Conservation (phyloP, 2,329 filamentous ascomycete genomes). For the Orbilia brochopaga region DNA sequence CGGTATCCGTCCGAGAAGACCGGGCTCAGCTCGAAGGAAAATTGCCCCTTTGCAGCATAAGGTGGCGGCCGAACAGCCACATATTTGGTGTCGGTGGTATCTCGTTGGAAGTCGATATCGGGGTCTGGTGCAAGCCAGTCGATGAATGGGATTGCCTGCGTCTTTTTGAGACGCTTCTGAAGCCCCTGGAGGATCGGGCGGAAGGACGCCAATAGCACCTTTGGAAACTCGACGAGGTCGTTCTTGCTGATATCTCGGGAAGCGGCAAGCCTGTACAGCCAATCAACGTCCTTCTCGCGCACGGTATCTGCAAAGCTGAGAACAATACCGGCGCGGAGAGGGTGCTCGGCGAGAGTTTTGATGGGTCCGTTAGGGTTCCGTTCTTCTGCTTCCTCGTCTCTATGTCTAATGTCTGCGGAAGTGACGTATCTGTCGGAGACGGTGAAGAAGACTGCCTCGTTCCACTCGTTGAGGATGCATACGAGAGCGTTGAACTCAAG, state of each 20-base stretch:
- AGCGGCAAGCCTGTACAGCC: constrained; percentile 12
- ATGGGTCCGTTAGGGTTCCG: constrained; percentile 11
- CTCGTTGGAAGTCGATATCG: constrained; percentile 14
- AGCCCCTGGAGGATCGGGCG: constrained; percentile 65
- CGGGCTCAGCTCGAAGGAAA: constrained; percentile 61
- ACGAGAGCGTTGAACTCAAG: constrained; percentile 51
- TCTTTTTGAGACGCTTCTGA: constrained; percentile 62
- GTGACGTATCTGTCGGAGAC: constrained; percentile 46
- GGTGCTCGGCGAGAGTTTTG: constrained; percentile 51
- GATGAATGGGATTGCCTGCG: constrained; percentile 62
- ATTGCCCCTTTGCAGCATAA: constrained; percentile 63
- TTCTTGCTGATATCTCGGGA: constrained; percentile 23
- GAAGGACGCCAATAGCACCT: constrained; percentile 67
- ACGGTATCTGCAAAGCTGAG: constrained; percentile 51
- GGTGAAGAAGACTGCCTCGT: constrained; percentile 48
- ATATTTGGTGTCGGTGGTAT: constrained; percentile 33
- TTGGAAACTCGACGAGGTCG: constrained; percentile 68
- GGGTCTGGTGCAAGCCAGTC: constrained; percentile 60
- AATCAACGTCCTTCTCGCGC: constrained; percentile 51
- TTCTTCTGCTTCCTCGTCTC: constrained; percentile 22
- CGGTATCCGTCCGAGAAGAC: constrained; percentile 37
- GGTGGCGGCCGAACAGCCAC: constrained; percentile 60
- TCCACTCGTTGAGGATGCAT: constrained; percentile 47
- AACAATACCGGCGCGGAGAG: constrained; percentile 52
- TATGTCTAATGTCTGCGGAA: constrained; percentile 16